phyloP scores from a whole-genome alignment of 768 basidiomycete species.

The Mycena galopus region DNA sequence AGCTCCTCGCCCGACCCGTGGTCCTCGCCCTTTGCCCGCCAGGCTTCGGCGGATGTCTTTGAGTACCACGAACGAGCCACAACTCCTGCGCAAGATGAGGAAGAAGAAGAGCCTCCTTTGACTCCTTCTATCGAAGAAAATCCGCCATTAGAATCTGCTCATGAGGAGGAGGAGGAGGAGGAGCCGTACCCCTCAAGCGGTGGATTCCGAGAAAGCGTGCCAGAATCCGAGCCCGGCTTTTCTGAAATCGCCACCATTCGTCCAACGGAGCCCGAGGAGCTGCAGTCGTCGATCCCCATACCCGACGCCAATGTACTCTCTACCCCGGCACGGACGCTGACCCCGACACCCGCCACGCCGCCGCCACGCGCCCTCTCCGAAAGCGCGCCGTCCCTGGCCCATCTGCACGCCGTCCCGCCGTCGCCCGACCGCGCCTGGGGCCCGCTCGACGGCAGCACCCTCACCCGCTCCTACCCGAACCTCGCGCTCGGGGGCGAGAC shows the following conservation, averaged over 20 bases:
- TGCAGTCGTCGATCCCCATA: slow-evolving; percentile 43
- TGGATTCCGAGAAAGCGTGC: slow-evolving; percentile 68
- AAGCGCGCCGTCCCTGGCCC: slow-evolving; percentile 33
- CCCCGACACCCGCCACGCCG: slow-evolving; percentile 43
- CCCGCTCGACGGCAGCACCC: slow-evolving; percentile 31
- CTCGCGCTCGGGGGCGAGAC: slow-evolving; percentile 64
- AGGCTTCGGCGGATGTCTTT: slow-evolving; percentile 37
- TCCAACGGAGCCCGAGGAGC: slow-evolving; percentile 51
- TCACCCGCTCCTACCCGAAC: slow-evolving; percentile 40
- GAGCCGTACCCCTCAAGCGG: slow-evolving; percentile 18
- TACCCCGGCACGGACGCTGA: slow-evolving; percentile 23
- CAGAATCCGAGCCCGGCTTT: slow-evolving; percentile 45
- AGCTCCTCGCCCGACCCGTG: slow-evolving; percentile 83
- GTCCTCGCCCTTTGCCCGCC: slow-evolving; percentile 67
- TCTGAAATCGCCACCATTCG: slow-evolving; percentile 61
- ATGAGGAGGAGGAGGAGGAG: slow-evolving; percentile 46
- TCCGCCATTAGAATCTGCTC: slow-evolving; percentile 55
- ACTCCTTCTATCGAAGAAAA: slow-evolving; percentile 45
- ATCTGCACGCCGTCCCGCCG: not conserved
- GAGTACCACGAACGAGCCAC: slow-evolving; percentile 27
- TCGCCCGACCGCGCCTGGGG: slow-evolving; percentile 22
- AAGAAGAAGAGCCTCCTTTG: slow-evolving; percentile 21
- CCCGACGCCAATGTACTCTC: slow-evolving; percentile 33
- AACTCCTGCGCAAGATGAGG: slow-evolving; percentile 35
- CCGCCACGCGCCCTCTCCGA: slow-evolving; percentile 39